Percentiles rank a stretch among this genome's conserved stretches.
Conservation (phyloP, 1,284 basidiomycete genomes). For the Cutaneotrichosporon spelunceum region DNA sequence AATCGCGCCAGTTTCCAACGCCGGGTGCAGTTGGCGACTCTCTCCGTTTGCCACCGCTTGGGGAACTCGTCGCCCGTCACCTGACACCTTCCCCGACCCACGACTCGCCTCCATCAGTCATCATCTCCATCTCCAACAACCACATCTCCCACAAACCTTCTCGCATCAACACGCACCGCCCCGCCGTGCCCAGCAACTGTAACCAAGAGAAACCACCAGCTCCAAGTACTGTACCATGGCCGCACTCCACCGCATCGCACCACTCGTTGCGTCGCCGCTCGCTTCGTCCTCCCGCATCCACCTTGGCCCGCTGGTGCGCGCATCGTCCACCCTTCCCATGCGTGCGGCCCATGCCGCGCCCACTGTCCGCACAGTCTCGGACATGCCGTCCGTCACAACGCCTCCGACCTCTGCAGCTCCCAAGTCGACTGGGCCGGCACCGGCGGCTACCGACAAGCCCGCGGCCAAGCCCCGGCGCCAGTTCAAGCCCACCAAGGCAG, state of each 20-base stretch:
- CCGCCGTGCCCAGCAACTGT: background rate
- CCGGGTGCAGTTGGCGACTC: background rate
- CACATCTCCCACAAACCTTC: background rate
- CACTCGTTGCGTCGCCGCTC: slow-evolving; percentile 5
- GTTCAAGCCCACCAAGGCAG: slow-evolving; percentile 72
- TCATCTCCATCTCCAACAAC: background rate
- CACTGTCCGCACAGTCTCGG: slow-evolving; percentile 17
- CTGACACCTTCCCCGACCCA: background rate
- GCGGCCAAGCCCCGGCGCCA: slow-evolving; percentile 27
- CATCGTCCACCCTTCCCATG: slow-evolving; percentile 11
- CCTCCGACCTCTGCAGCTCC: slow-evolving; percentile 3
- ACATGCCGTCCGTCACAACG: slow-evolving; percentile 14
- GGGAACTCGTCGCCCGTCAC: background rate
- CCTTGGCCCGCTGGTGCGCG: slow-evolving; percentile 5
- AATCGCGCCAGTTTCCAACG: background rate
- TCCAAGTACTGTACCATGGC: background rate
- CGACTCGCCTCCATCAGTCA: background rate
- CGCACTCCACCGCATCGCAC: slow-evolving; percentile 10
- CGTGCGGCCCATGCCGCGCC: slow-evolving; percentile 16
- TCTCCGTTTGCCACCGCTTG: background rate
- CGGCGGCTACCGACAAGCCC: slow-evolving; percentile 8
- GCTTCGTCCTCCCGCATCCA: slow-evolving; percentile 10
- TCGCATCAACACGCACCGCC: too few species aligned
- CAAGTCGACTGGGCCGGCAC: background rate
- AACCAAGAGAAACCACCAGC: background rate